These are phyloP conservation scores for Funneliformis caledonium DNA, from an alignment of 371 early-diverging fungal genomes.

Conservation along the genomic window DNA sequence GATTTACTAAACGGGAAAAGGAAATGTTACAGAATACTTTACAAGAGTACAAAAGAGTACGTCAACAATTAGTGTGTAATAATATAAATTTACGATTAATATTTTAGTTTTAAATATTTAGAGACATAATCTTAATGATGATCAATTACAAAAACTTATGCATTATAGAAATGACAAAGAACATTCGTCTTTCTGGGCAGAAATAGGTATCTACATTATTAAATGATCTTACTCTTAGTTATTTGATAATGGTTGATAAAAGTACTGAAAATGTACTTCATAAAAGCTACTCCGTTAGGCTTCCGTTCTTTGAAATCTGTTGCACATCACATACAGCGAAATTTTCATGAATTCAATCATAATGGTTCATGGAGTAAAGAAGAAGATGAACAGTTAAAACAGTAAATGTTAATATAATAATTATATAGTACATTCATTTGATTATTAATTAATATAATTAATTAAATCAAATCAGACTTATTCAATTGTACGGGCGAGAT, in stretches of 20 bases:
- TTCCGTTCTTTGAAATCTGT: slow-evolving; percentile 10
- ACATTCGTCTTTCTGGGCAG: slow-evolving; percentile 8
- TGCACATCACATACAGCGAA: slow-evolving; percentile 4
- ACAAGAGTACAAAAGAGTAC: slow-evolving; percentile 10
- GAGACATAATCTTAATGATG: slow-evolving; percentile 3
- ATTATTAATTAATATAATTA: background rate
- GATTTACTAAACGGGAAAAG: slow-evolving; percentile 5
- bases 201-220: background rate
- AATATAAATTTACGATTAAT: background rate
- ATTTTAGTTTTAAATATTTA: background rate
- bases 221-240: background rate
- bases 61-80: background rate
- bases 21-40: background rate
- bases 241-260: background rate
- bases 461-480: background rate
- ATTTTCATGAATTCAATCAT: slow-evolving; percentile 12
- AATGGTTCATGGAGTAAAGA: slow-evolving; percentile 14
- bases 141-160: slow-evolving; percentile 3
- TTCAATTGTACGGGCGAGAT: background rate
- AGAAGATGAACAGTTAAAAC: slow-evolving; percentile 22
- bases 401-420: background rate
- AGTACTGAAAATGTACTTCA: background rate
- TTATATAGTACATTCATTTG: background rate
- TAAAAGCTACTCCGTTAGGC: slow-evolving; percentile 13
- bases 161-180: background rate